Percentiles rank a stretch among this genome's conserved stretches.
These are phyloP conservation scores for Tieghemiomyces parasiticus DNA, from an alignment of 192 early-diverging fungal species.

Conservation along the genomic window DNA sequence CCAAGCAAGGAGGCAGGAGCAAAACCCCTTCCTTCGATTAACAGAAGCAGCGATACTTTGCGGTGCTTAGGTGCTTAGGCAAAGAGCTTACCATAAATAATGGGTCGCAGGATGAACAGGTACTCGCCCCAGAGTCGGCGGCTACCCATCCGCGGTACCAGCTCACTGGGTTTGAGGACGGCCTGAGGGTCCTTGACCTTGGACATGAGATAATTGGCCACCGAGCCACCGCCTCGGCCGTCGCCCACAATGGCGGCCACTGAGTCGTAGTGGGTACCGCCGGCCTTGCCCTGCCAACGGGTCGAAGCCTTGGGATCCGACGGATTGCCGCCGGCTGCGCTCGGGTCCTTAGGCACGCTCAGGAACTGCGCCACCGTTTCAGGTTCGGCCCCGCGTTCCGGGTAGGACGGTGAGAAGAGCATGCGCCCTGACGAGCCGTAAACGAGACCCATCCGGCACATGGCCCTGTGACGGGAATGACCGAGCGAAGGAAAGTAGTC, in stretches of 20 bases:
- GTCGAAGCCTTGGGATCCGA: conserved; percentile 19
- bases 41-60: background rate
- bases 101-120: conserved; percentile 67
- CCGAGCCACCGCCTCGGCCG: background rate
- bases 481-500: background rate
- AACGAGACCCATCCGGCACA: conserved; percentile 34
- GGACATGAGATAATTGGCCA: conserved; percentile 3
- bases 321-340: conserved; percentile 16
- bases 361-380: conserved; percentile 19
- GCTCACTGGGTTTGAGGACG: conserved; percentile 46
- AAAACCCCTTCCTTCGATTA: no score
- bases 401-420: conserved; percentile 38
- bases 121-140: conserved; percentile 51
- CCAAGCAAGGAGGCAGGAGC: no score
- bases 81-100: conserved; percentile 55
- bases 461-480: conserved; percentile 18
- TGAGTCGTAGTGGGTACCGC: background rate
- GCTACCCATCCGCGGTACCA: conserved; percentile 40
- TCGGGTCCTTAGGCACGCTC: conserved; percentile 12
- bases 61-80: background rate
- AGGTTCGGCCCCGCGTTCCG: conserved; percentile 54
- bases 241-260: background rate
- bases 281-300: background rate
- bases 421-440: conserved; percentile 35
- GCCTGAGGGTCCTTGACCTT: conserved; percentile 38